Conservation (phyloP, 805 yeast species). For the Saturnispora saitoi region DNA sequence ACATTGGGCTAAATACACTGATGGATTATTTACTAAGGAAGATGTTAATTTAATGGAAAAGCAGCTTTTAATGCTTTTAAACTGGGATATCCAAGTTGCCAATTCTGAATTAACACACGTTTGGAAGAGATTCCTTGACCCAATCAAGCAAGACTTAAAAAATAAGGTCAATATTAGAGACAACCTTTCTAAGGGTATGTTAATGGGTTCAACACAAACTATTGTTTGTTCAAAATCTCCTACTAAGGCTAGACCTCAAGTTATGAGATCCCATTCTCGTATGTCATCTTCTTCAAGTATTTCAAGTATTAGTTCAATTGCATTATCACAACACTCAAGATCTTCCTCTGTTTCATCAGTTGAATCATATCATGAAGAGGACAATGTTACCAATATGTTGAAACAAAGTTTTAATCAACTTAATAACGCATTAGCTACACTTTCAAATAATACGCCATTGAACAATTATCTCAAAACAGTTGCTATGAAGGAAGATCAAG, state of each 20-base stretch:
- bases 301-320: conserved; percentile 9
- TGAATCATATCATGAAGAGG: conserved; percentile 5
- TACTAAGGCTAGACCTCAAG: conserved; percentile 3
- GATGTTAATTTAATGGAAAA: conserved; percentile 79
- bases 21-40: conserved; percentile 55
- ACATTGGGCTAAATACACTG: conserved; percentile 76
- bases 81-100: conserved; percentile 56
- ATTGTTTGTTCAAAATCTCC: conserved; percentile 13
- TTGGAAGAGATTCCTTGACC: conserved; percentile 41
- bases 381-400: not conserved
- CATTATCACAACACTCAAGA: conserved; percentile 22
- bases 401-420: conserved; percentile 4
- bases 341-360: conserved; percentile 25
- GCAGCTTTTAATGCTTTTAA: conserved; percentile 56
- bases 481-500: conserved; percentile 29
- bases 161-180: conserved; percentile 27
- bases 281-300: conserved; percentile 12
- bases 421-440: conserved; percentile 7
- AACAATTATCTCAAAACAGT: conserved; percentile 25
- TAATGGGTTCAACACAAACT: conserved; percentile 25
- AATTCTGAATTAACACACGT: conserved; percentile 35
- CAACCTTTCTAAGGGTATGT: conserved; percentile 23
- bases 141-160: conserved; percentile 35
- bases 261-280: not conserved
- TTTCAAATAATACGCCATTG: conserved; percentile 19